Conservation (phyloP, 2,329 filamentous ascomycete species). For the Paraphoma chrysanthemicola region DNA sequence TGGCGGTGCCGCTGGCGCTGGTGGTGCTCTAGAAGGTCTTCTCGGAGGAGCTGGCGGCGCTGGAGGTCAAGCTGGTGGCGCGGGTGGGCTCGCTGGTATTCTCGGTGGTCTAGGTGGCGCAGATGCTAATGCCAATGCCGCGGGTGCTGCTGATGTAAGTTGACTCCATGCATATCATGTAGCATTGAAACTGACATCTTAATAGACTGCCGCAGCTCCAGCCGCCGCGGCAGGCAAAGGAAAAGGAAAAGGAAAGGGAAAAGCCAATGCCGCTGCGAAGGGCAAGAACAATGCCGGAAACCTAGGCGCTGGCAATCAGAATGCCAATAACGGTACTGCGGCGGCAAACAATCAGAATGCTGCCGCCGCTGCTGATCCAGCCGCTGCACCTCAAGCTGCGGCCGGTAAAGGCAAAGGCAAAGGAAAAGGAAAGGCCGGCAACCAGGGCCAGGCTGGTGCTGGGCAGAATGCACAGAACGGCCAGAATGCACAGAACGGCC, state of each 20-base stretch:
- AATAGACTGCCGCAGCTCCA: neutral
- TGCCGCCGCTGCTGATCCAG: neutral
- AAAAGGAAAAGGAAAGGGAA: conserved; percentile 13
- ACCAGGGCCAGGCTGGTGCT: too few relatives aligned
- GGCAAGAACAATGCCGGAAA: neutral
- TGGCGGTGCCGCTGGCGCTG: conserved; percentile 11
- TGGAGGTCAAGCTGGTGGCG: conserved; percentile 8
- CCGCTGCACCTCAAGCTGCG: too few relatives aligned
- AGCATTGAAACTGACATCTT: too few relatives aligned
- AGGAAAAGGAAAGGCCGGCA: too few relatives aligned
- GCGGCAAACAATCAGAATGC: neutral
- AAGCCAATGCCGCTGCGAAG: conserved; percentile 3
- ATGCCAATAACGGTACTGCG: conserved; percentile 6
- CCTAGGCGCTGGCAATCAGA: conserved; percentile 5
- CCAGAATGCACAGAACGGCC: too few relatives aligned
- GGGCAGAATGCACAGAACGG: too few relatives aligned
- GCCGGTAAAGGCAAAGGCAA: too few relatives aligned
- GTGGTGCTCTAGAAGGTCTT: neutral
- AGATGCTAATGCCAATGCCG: neutral
- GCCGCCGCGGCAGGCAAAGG: conserved; percentile 1
- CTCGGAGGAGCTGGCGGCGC: neutral
- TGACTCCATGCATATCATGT: too few relatives aligned
- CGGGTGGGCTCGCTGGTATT: conserved; percentile 7
- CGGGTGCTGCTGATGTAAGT: neutral
- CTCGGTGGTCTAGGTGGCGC: conserved; percentile 8